Percentiles rank a stretch among this genome's conserved stretches.
Conservation (phyloP, 2,329 filamentous ascomycete species). For the Epicoccum nigrum region DNA sequence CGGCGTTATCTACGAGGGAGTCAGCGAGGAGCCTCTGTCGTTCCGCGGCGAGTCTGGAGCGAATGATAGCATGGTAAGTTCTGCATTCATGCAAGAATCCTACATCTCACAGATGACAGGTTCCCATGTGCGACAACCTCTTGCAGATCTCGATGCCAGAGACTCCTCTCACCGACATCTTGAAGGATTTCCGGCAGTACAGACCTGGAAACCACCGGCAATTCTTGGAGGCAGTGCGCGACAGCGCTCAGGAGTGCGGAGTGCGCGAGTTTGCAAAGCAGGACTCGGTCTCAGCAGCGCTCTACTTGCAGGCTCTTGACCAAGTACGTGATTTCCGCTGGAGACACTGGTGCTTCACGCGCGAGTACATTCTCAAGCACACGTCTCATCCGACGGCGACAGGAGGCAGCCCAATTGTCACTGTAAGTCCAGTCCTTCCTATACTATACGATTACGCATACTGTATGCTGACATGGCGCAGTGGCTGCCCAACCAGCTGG, state of each 20-base stretch:
- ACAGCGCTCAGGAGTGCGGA: conserved; percentile 57
- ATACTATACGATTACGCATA: no score
- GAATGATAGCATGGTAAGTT: conserved; percentile 82
- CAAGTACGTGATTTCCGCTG: conserved; percentile 82
- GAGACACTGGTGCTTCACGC: conserved; percentile 84
- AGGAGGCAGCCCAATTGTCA: conserved; percentile 81
- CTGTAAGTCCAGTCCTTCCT: conserved; percentile 46
- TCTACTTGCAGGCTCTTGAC: conserved; percentile 63
- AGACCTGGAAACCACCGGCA: conserved; percentile 86
- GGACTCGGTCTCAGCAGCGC: conserved; percentile 62
- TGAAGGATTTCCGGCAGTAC: conserved; percentile 88
- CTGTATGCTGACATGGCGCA: conserved; percentile 25
- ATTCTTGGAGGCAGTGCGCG: conserved; percentile 76
- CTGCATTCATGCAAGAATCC: no score
- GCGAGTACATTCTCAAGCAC: conserved; percentile 82
- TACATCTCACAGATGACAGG: conserved; percentile 49
- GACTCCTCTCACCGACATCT: conserved; percentile 86
- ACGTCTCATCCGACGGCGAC: conserved; percentile 79
- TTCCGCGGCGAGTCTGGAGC: conserved; percentile 94
- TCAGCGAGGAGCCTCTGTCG: conserved; percentile 74
- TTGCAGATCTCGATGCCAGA: conserved; percentile 85
- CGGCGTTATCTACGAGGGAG: conserved; percentile 87
- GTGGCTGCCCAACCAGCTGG: conserved; percentile 82
- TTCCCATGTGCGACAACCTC: conserved; percentile 87
- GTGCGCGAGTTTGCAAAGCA: conserved; percentile 67